A percentile compares a stretch with the other conserved stretches of the same genome.
These are phyloP conservation scores for Cadophora malorum DNA, from an alignment of 2,329 filamentous ascomycete genomes.

Conservation along the genomic window DNA sequence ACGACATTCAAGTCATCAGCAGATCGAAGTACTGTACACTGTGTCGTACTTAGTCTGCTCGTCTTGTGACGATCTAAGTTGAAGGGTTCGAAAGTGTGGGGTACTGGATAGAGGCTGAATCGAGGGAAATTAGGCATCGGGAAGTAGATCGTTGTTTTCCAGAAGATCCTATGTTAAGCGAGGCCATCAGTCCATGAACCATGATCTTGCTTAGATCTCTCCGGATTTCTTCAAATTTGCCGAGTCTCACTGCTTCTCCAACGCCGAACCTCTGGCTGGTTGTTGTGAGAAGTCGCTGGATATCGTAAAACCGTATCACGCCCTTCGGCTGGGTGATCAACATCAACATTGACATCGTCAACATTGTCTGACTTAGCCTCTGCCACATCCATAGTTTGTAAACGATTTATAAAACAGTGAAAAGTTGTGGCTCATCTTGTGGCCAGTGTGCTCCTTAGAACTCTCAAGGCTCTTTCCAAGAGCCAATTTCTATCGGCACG, in stretches of 20 bases:
- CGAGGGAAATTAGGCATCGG: conserved; percentile 22
- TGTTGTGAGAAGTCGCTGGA: no score
- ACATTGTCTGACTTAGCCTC: neutral
- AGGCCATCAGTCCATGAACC: neutral
- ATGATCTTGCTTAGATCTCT: no score
- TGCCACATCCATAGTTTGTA: no score
- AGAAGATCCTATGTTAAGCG: neutral
- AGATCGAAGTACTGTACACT: neutral
- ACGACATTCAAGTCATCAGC: neutral
- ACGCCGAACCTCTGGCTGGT: no score
- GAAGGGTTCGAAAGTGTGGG: neutral
- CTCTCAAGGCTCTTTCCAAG: no score
- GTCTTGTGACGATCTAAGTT: conserved; percentile 23
- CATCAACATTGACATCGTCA: neutral
- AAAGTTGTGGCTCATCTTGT: no score
- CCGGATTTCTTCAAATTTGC: no score
- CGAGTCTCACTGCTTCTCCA: no score
- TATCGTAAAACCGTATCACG: no score
- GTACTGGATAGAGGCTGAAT: conserved; percentile 36
- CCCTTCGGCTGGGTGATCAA: neutral
- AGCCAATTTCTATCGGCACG: no score
- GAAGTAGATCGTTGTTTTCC: neutral
- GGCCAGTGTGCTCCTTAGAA: no score
- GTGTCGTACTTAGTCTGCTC: conserved; percentile 1
- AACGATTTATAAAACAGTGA: no score